These are phyloP conservation scores for Neofusicoccum ribis DNA, from an alignment of 2,329 filamentous ascomycete species.

Conservation along the genomic window DNA sequence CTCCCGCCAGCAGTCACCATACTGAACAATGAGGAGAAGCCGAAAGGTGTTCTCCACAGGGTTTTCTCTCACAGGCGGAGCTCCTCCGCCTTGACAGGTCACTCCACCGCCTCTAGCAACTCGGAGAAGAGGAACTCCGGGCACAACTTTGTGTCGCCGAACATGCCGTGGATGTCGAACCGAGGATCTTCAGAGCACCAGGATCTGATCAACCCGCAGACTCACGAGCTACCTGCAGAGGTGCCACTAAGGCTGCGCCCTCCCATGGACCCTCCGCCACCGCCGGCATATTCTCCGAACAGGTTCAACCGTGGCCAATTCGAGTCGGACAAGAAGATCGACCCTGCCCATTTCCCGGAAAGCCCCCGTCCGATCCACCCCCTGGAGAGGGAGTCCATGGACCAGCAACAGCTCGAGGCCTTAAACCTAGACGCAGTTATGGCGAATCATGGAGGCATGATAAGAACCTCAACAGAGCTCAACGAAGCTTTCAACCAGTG, in stretches of 20 bases:
- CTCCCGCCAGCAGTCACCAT: conserved; percentile 16
- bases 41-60: not conserved
- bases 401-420: conserved; percentile 4
- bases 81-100: not conserved
- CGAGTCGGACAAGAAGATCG: conserved; percentile 1
- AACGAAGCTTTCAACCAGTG: conserved; percentile 12
- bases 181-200: conserved; percentile 2
- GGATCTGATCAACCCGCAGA: conserved; percentile 3
- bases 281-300: conserved; percentile 17
- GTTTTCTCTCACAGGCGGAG: conserved; percentile 15
- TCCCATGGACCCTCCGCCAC: conserved; percentile 7
- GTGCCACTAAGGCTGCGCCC: conserved; percentile 9
- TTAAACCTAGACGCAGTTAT: not conserved
- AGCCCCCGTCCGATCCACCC: conserved; percentile 13
- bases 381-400: conserved; percentile 8
- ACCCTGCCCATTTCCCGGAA: conserved; percentile 10
- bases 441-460: not conserved
- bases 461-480: not conserved
- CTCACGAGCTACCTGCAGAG: conserved; percentile 12
- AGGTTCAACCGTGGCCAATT: not conserved
- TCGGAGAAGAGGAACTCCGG: conserved; percentile 7
- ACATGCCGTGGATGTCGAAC: conserved; percentile 9
- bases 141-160: not conserved
- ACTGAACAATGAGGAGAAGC: not conserved
- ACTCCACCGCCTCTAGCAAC: conserved; percentile 1